phyloP scores from a whole-genome alignment of 2,329 filamentous ascomycete species.

The Neofusicoccum laricinum region DNA sequence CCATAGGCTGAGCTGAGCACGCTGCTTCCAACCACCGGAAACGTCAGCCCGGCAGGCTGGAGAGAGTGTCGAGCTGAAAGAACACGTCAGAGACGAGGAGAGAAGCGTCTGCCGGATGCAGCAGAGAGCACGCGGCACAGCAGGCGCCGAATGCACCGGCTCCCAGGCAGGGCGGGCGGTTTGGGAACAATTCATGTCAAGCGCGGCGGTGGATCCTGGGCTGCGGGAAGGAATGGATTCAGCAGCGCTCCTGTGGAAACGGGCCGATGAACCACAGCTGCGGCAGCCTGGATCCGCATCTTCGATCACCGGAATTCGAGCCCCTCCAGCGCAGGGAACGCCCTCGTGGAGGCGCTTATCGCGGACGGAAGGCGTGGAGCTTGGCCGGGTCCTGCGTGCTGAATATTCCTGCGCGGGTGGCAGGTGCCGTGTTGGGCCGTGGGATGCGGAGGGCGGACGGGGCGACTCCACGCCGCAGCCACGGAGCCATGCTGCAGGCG shows the following conservation, averaged over 20 bases:
- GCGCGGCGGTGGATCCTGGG: not conserved
- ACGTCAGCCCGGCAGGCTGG: not conserved
- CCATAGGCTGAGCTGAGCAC: not conserved
- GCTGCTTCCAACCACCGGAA: not conserved
- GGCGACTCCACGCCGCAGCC: not conserved
- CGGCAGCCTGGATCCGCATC: not conserved
- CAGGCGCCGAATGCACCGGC: no score
- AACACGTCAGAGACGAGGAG: not conserved
- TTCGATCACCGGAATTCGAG: not conserved
- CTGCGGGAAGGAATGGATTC: slow-evolving; percentile 2
- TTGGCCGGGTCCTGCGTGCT: not conserved
- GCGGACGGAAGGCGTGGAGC: not conserved
- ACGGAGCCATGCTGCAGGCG: no score
- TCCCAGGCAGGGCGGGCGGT: no score
- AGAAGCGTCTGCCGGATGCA: not conserved
- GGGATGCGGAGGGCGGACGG: not conserved
- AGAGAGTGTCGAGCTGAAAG: not conserved
- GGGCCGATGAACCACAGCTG: slow-evolving; percentile 1
- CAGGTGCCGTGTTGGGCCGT: not conserved
- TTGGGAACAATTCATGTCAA: no score
- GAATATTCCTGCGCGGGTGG: not conserved
- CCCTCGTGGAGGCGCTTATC: not conserved
- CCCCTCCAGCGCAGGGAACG: not conserved
- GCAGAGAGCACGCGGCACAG: not conserved
- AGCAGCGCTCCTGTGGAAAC: slow-evolving; percentile 2